These are phyloP conservation scores for Pseudoscleropodium purum DNA, from an alignment of 225 moss, liverwort and hornwort genomes.

Conservation along the genomic window DNA sequence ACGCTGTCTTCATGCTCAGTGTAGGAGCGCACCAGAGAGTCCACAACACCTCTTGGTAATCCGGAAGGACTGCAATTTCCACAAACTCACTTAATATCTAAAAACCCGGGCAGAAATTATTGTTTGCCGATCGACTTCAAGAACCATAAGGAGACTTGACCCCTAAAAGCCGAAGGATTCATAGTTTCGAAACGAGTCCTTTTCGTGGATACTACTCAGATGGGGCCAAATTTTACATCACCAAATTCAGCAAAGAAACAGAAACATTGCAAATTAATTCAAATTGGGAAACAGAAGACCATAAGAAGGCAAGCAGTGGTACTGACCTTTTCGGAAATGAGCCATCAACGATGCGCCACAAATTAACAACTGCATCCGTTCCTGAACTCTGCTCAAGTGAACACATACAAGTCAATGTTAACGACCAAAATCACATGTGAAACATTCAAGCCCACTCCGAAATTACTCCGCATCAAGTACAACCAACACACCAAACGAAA, in stretches of 20 bases:
- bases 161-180: not conserved
- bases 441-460: not conserved
- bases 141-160: not conserved
- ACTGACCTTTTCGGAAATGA: constrained; percentile 32
- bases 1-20: constrained; percentile 88
- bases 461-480: not conserved
- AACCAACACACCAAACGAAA: not conserved
- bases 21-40: constrained; percentile 62
- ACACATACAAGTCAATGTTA: not conserved
- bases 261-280: not conserved
- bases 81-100: not conserved
- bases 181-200: not conserved
- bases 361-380: constrained; percentile 69
- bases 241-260: not conserved
- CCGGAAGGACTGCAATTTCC: constrained; percentile 45
- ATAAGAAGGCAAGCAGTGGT: not conserved
- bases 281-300: not conserved
- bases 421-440: not conserved
- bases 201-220: too few relatives aligned
- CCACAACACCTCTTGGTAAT: constrained; percentile 45
- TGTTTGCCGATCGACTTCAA: not conserved
- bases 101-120: not conserved
- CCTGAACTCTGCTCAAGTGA: constrained; percentile 59
- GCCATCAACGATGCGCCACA: constrained; percentile 57
- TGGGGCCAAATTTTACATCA: not conserved